Evolutionary conservation across 2,329 filamentous ascomycete species (phyloP), one percentile per base, ranked within the genome.

Genomic region (Dothistroma septosporum): DNA sequence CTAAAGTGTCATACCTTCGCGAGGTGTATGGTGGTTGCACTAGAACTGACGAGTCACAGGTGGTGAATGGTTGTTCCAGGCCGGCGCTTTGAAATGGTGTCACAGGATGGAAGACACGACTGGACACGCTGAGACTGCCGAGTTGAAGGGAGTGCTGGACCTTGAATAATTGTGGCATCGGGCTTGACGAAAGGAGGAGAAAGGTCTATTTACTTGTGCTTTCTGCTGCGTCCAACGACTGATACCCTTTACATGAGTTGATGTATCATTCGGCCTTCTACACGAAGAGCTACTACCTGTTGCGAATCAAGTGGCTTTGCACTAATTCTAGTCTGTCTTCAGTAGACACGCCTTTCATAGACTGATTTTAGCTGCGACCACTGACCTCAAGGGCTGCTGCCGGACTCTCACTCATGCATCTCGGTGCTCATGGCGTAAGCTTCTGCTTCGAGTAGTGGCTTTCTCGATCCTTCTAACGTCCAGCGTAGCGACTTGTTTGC

Each of bases 51-150:
- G 16, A 5, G 14, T 19, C 14, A 73, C 76, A 47, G 75, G 75
- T 8, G 75, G 75, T 21, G 75, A 77, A 60, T 75, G 71, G 57
- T 47, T 77, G 50, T 76, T 75, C 63, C 65, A 73, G 48, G 66
- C 68, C 19, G 72, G 72, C 1, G 61, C 69, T 56, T 53, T 76
- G 33, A 66, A 68, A 41, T 77, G 72, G 70, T 71, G 69, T 31
- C 68, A 72, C 53, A 60, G 72, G 14, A 76, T 77, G 75, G 60
- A 65, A 48, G 70, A 72, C 41, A 73, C 71, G 12, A 58, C 68
- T 31, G 75, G 73, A 53, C 75, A 77, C 57, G 63, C 71, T 8
- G 72, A 74, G 53, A 61, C 73, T 11, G 56, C 62, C 19, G 70
- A 72, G 37, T 53, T 77, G 60, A 70, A 70, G 68, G 56, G 61